Base-by-base conservation (phyloP, 345 rosid species). In the Pseudoturritis turrita region DNA sequence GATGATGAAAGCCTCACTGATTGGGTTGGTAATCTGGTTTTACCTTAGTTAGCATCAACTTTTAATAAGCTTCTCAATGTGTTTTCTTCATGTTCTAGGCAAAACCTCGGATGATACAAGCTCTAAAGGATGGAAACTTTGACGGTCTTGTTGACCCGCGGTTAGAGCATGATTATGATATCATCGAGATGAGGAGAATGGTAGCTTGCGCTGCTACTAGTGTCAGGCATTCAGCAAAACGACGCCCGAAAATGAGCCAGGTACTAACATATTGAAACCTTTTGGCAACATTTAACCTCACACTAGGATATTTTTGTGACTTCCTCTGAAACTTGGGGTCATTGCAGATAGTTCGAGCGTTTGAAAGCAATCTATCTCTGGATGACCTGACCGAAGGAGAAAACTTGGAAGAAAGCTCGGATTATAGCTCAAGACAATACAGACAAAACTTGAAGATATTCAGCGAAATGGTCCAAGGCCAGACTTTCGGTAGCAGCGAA, bases 1-100 rank as follows among this genome's bases (percentile, higher is more conserved):
- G 98, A 86, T 62, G 98, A 88, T 59, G 93, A 92, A 49, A 83
- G 91, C 80, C 78, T 90, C 22, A 93, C 90, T 70, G 98, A 90
- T 69, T 92, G 98, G 98, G 98, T 92, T 23, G 21, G 88, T 77
- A 3, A 29, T 31, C 49, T 25, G 69, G 46, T 21, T 53, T 10
- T 50, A 55, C 15, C 23, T 18, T 47, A n/a, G 4, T 25, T 25
- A 8, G 2, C 18, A 47, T 19, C 11, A 55, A 23, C 19, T 29
- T 62, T 28, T 22, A 29, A 2, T 28, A 35, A 17, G 21, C 11
- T 68, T 14, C 41, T 54, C 23, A 60, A 1, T 0, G n/a, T n/a
- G n/a, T 6, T 47, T n/a, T 1, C 11, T 14, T 37, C 14, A 64
- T 57, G 37, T 21, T 53, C 23, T 54, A 93, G 98, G 98, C 97